Base-by-base conservation (phyloP, 2,329 filamentous ascomycete genomes). In the Trichophyton mentagrophytes region DNA sequence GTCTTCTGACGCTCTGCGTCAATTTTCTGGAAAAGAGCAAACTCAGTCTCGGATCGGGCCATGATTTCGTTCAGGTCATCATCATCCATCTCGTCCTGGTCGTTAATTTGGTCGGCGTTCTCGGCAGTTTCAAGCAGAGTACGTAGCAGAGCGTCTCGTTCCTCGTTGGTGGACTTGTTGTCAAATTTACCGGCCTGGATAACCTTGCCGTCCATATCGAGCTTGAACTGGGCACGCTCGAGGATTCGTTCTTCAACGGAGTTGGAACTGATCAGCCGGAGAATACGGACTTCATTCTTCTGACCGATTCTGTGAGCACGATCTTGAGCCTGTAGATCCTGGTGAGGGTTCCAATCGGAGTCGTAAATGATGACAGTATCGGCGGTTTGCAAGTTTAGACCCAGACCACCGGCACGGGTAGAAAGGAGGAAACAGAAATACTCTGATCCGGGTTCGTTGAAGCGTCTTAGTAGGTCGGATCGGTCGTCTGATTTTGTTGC, bases 291-390 rank as follows among this genome's bases (percentile, higher is more conserved):
- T 75, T 99, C 93, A 69, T 99, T 99, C 85, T 99, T 99, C 75
- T 99, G 93, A 64, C 93, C 93, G 67, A 99, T 99, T 87, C 93
- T 92, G 85, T 99, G 93, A 55, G 93, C 93, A 86, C 93, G 93
- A 87, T 99, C 93, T 72, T 99, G 93, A 13, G 93, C 93, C 74
- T 99, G 93, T 75, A 99, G 79, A 88, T 99, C 93, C 75, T 99
- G 93, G 72, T 97, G 92, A 71, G 93, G 93, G 74, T 99, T 99
- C 93, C 93, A 99, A 78, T 99, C 93, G 0, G 93, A 99, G 71
- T 99, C 93, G 76, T 96, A 99, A 70, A 99, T 99, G 75, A 99
- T 96, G 77, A 99, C 93, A 1, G 93, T 99, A 74, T 99, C 93
- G 47, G 93, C 93, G 53, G 92, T 96, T 75, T 99, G 93, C 73